Percentiles rank a stretch among this genome's conserved stretches.
These are phyloP conservation scores for Epichloe baconii DNA, from an alignment of 2,329 filamentous ascomycete genomes.

Conservation along the genomic window DNA sequence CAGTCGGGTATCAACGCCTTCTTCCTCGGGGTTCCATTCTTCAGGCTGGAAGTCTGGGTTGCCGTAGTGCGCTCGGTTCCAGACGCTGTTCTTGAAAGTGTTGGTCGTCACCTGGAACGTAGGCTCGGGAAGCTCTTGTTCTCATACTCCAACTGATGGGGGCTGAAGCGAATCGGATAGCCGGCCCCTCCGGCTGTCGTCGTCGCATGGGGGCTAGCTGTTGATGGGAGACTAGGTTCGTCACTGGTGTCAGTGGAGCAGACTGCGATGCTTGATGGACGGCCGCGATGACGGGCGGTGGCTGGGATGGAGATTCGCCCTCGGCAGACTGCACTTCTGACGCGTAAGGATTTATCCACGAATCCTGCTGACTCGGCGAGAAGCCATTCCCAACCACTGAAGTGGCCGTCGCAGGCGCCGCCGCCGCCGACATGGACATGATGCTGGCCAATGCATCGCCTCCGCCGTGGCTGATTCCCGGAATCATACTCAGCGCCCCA, in stretches of 20 bases:
- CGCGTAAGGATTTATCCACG: constrained; percentile 23
- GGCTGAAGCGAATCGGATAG: constrained; percentile 36
- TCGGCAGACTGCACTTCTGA: constrained; percentile 13
- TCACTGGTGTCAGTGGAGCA: constrained; percentile 17
- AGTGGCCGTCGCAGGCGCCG: constrained; percentile 15
- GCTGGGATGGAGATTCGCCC: constrained; percentile 11
- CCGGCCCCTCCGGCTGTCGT: constrained; percentile 8
- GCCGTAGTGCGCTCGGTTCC: constrained; percentile 53
- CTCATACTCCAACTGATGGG: constrained; percentile 32
- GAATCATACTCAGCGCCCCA: constrained; percentile 32
- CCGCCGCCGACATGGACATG: constrained; percentile 22
- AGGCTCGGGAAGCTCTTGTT: constrained; percentile 32
- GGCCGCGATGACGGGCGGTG: constrained; percentile 18
- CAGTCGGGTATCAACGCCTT: constrained; percentile 18
- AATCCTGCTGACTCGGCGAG: constrained; percentile 21
- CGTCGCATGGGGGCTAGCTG: constrained; percentile 1
- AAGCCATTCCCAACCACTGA: constrained; percentile 18
- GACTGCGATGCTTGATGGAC: constrained; percentile 19
- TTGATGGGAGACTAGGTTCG: neutral
- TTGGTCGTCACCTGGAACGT: constrained; percentile 35
- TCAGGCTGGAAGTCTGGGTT: constrained; percentile 42
- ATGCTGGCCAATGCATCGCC: constrained; percentile 13
- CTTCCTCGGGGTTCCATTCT: constrained; percentile 29
- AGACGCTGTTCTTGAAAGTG: constrained; percentile 54
- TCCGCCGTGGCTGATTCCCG: constrained; percentile 23